Percentiles rank a stretch among this genome's conserved stretches.
Conservation (phyloP, 352 stramenopile species). For the Phytophthora fragariae region DNA sequence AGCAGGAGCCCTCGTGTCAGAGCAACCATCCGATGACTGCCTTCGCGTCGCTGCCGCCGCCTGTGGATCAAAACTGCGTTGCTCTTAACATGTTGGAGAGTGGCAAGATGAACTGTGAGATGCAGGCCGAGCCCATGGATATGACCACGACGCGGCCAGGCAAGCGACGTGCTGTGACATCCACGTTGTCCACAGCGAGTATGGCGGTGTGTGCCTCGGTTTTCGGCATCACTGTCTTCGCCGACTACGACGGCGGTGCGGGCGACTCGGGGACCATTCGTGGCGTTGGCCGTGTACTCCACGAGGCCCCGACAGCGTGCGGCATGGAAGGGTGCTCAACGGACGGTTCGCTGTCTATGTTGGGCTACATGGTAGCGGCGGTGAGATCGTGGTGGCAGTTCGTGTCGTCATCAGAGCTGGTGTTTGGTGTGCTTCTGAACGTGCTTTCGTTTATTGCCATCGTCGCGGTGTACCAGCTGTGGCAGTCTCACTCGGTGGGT, state of each 20-base stretch:
- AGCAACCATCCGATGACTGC: conserved; percentile 26
- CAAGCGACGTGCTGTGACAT: conserved; percentile 49
- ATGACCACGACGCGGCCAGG: conserved; percentile 30
- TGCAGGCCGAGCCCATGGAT: conserved; percentile 30
- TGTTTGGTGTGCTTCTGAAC: conserved; percentile 73
- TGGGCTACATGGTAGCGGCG: conserved; percentile 43
- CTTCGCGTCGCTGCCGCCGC: conserved; percentile 42
- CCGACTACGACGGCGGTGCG: conserved; percentile 56
- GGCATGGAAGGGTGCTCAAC: conserved; percentile 39
- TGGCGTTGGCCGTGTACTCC: conserved; percentile 63
- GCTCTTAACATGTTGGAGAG: conserved; percentile 39
- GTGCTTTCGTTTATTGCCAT: conserved; percentile 78
- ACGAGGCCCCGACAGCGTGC: conserved; percentile 58
- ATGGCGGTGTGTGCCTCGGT: conserved; percentile 76
- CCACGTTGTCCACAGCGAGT: conserved; percentile 62
- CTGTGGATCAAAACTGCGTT: conserved; percentile 31
- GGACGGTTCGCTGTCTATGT: conserved; percentile 33
- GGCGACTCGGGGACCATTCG: conserved; percentile 54
- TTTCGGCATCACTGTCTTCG: conserved; percentile 81
- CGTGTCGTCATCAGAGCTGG: conserved; percentile 67
- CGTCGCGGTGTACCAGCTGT: conserved; percentile 69
- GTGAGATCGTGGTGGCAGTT: conserved; percentile 57
- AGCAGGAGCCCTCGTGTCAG: conserved; percentile 26
- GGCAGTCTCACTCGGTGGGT: conserved; percentile 38
- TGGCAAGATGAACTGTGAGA: conserved; percentile 27